Evolutionary conservation across 2,329 filamentous ascomycete species (phyloP).

Genomic region (Scytalidium lignicola): DNA sequence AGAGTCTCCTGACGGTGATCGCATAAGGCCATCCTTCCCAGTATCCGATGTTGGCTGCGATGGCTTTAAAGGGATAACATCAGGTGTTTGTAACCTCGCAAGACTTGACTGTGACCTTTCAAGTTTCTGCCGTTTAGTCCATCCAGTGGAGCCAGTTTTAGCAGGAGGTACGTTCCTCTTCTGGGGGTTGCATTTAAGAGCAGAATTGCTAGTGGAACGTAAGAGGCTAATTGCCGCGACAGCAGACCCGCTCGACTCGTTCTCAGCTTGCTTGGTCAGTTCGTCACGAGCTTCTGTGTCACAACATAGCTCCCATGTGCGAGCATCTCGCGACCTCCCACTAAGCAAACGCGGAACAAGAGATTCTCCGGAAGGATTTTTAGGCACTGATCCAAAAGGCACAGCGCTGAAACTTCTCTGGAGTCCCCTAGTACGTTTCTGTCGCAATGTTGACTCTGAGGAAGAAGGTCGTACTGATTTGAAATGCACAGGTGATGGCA

Average conservation of each 20-base stretch:
- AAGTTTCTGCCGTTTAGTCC: conserved; percentile 57
- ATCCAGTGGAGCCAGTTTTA: conserved; percentile 27
- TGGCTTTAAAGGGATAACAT: conserved; percentile 19
- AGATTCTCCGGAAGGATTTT: conserved; percentile 31
- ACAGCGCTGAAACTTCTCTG: conserved; percentile 69
- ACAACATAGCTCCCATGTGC: conserved; percentile 88
- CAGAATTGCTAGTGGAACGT: conserved; percentile 60
- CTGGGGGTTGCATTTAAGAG: conserved; percentile 46
- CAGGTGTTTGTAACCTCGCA: conserved; percentile 50
- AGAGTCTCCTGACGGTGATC: conserved; percentile 62
- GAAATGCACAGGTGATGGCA: conserved; percentile 60
- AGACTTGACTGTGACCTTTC: conserved; percentile 56
- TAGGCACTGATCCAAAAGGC: conserved; percentile 51
- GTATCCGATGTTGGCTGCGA: conserved; percentile 19
- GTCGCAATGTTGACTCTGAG: conserved; percentile 36
- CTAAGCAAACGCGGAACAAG: conserved; percentile 50
- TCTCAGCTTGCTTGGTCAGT: conserved; percentile 73
- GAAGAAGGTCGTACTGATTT: conserved; percentile 42
- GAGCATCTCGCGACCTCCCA: conserved; percentile 78
- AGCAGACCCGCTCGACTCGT: conserved; percentile 74
- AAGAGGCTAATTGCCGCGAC: conserved; percentile 77
- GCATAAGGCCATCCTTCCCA: conserved; percentile 32
- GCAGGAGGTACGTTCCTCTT: conserved; percentile 56
- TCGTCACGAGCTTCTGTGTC: conserved; percentile 76
- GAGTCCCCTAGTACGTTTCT: conserved; percentile 45